Evolutionary conservation across 352 stramenopile genomes (phyloP), one percentile per base, ranked within the genome.

Genomic region (Globisporangium cylindrosporum): DNA sequence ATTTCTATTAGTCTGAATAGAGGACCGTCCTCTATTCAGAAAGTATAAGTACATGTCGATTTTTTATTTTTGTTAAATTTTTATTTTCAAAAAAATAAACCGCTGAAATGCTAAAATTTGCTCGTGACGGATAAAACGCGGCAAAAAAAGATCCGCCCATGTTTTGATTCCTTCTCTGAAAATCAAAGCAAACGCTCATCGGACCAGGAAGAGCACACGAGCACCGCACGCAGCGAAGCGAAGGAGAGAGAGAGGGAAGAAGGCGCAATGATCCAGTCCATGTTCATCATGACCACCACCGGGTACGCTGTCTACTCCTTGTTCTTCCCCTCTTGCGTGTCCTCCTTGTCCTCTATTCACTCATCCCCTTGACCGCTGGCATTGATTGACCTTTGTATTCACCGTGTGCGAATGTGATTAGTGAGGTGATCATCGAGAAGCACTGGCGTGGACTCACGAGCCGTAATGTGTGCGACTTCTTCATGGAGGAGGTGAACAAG

Each of bases 401-500:
- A 18, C 59, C 15, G 32, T 55, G 51, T 3, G 18, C 69, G 43
- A 22, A 51, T 51, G 43, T 22, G 18, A n/a, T 22, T n/a, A 96
- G 89, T 70, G 97, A 99, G 83, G 91, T 99, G 57, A 91, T 99
- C 68, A 98, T 99, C 73, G 97, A 99, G 81, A 98, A 98, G 73
- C 97, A 99, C 78, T 99, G 98, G 91, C 94, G 97, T 29, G 95
- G 92, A 3, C 85, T 98, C 58, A 99, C 95, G 34, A 96, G 84
- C 65, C 92, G 97, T 65, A 97, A 92, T 66, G 90, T 99, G 59
- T 99, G 97, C 78, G 97, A 99, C 67, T 97, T 97, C 73, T 99
- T 99, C 83, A 98, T 98, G 96, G 93, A 98, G 65, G 89, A 98
- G 68, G 96, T 97, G 72, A 98, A 92, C 85, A 98, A 95, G 75